These are phyloP conservation scores for Abrus pulchellus DNA, from an alignment of 306 rosid species.

Conservation along the genomic window DNA sequence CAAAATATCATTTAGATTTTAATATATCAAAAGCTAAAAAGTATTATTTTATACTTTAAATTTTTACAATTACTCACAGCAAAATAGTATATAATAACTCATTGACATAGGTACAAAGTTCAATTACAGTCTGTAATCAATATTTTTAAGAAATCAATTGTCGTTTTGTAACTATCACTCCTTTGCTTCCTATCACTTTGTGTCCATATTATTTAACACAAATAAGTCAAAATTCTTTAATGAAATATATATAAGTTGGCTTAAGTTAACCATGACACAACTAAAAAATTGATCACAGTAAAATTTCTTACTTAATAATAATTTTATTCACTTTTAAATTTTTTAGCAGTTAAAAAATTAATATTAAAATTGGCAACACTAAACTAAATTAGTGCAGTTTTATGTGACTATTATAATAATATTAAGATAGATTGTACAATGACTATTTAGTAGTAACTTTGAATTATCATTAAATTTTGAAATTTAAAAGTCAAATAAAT, in stretches of 20 bases:
- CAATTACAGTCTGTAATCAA: not conserved
- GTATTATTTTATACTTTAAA: not conserved
- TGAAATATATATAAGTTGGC: not conserved
- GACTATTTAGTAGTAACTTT: too few species aligned
- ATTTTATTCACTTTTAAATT: too few species aligned
- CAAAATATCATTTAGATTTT: not conserved
- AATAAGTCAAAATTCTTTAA: slow-evolving; percentile 30
- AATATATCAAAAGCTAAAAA: not conserved
- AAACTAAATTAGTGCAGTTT: too few species aligned
- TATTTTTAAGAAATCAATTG: not conserved
- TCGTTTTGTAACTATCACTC: not conserved
- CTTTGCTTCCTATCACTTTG: not conserved
- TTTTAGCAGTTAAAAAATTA: too few species aligned
- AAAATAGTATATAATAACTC: not conserved
- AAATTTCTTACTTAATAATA: too few species aligned
- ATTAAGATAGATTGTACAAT: too few species aligned
- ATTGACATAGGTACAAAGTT: not conserved
- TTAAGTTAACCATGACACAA: not conserved
- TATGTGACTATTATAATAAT: too few species aligned
- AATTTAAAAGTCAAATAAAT: too few species aligned
- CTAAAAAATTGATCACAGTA: too few species aligned
- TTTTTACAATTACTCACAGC: not conserved
- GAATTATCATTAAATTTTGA: too few species aligned
- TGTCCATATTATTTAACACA: not conserved
- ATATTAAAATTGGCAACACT: too few species aligned